These are phyloP conservation scores for Salix viminalis DNA, from an alignment of 345 rosid species.

Conservation along the genomic window DNA sequence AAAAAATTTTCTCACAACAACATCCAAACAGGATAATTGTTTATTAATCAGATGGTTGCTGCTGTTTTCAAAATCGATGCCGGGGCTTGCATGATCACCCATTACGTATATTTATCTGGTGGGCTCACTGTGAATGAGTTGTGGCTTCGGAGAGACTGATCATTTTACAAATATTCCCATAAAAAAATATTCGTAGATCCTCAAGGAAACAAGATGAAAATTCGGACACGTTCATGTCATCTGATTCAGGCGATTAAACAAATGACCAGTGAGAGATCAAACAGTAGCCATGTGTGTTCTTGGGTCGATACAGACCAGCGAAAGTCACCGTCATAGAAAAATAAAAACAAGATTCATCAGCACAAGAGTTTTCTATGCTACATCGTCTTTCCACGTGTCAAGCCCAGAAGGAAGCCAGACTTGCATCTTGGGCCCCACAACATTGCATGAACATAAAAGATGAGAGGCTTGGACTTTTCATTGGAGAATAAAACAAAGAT, in stretches of 20 bases:
- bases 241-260: no score
- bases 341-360: not conserved
- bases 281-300: no score
- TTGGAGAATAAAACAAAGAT: not conserved
- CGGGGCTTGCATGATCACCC: not conserved
- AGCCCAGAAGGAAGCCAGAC: no score
- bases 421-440: not conserved
- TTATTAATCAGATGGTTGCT: not conserved
- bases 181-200: no score
- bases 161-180: not conserved
- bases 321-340: not conserved
- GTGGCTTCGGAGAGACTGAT: not conserved
- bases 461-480: not conserved
- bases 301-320: no score
- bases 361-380: not conserved
- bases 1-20: constrained; percentile 11
- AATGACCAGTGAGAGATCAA: no score
- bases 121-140: not conserved
- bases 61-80: not conserved
- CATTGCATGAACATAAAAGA: not conserved
- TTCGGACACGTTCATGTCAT: no score
- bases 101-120: not conserved
- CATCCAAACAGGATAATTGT: constrained; percentile 19
- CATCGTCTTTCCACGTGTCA: not conserved
- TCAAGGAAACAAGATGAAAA: no score